Base-by-base conservation (phyloP, 768 basidiomycete genomes). In the Leccinum incarnatum region DNA sequence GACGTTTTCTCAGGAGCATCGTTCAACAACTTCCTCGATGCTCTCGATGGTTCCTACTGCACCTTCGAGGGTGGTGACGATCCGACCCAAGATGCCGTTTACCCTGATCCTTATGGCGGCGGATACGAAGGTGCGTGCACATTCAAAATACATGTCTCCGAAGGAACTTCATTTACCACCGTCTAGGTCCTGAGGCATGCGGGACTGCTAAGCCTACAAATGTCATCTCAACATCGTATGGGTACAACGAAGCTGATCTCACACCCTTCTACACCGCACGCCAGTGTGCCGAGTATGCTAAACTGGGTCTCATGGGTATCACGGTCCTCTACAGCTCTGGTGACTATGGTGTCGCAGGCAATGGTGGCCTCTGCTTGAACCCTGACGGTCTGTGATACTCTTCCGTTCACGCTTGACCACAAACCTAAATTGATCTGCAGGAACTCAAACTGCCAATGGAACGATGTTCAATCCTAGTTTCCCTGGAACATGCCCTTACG, bases 241-340 rank as follows among this genome's bases (percentile, higher is more conserved):
- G 58, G 1, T 70, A 74, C 55, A 67, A 76, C 53, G 79, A 81
- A 59, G 71, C 63, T 68, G 70, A 72, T 30, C 62, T 73, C 50
- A 69, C 73, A 1, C 67, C 72, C 0, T 67, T 72, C 48, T 79
- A 78, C 59, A 69, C 75, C 19, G 63, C 62, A 40, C 75, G 79
- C 29, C 78, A 79, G 54, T 80, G 79, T 64, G 60, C 69, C 5
- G 80, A 81, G 62, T 81, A 80, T 57, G 80, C 70, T 30, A 81
- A 81, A 61, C 70, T 78, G 12, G 78, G 78, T 36, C 60, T 78
- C 27, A 65, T 78, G 66, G 78, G 79, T 51, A 45, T 67, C 17
- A 77, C 79, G 3, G 51, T 81, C 30, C 62, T 81, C 40, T 82
- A 77, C 56, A 71, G 74, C 29, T 78, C 79, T 7, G 80, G 80